Evolutionary conservation across 2,329 filamentous ascomycete species (phyloP), one percentile per base, ranked within the genome.

Genomic region (Pseudogymnoascus sp.): DNA sequence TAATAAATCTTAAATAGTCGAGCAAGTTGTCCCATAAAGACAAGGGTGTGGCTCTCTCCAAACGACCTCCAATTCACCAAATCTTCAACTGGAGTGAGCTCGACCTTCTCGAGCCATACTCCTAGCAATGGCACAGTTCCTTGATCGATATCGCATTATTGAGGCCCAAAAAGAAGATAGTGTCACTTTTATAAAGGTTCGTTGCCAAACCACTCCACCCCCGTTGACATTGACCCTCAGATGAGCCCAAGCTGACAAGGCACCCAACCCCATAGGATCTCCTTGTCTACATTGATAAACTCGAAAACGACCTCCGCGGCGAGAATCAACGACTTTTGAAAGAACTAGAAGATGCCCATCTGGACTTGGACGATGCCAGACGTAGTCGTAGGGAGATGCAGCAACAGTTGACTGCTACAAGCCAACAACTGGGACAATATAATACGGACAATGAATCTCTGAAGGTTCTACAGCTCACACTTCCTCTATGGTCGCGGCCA

Each of bases 361-460:
- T 84, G 64, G 82, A 85, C 65, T 74, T 84, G 12, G 74, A 75
- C 6, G 76, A 81, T 69, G 76, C 80, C n/a, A 76, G 72, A 6
- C 75, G 76, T 25, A 76, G 77, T 4, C 74, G 80, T 64, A 74
- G 80, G 62, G 79, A 83, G 6, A 70, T 84, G 39, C 80, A 84
- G 68, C 75, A 79, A 63, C 75, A 74, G 55, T 67, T 82, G 29
- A 75, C 75, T 42, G 67, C 75, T n/a, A 67, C 74, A 37, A 75
- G 79, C 55, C 65, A 69, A 48, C 70, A 71, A 21, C 67, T 77
- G 48, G 69, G 72, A 35, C 73, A 71, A 63, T 64, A 75, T 52
- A 67, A 71, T 58, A 72, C 70, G 13, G 73, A 79, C 65, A 77
- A 77, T 64, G 73, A 78, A 58, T 72, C 72, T 59, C 70, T 80